These are phyloP conservation scores for Umbelopsis vinacea DNA, from an alignment of 192 early-diverging fungal genomes.

Conservation along the genomic window DNA sequence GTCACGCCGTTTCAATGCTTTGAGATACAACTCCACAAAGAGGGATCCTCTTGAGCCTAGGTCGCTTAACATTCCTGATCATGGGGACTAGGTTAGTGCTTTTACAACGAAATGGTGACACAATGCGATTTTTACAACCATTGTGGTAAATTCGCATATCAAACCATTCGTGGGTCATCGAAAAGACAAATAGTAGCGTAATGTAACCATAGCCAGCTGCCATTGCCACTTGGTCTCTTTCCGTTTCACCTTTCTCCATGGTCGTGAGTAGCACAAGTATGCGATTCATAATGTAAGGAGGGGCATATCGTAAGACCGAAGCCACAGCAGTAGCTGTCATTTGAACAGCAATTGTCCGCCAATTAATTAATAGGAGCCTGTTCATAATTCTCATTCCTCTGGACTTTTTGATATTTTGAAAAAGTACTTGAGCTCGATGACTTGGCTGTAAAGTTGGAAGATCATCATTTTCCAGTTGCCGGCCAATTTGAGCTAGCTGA, in stretches of 20 bases:
- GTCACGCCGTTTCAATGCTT: slow-evolving; percentile 59
- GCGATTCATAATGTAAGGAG: slow-evolving; percentile 41
- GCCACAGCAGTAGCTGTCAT: slow-evolving; percentile 1
- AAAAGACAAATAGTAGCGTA: neutral
- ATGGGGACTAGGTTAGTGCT: neutral
- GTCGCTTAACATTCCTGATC: neutral
- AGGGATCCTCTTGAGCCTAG: neutral
- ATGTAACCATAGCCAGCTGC: neutral
- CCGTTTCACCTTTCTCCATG: neutral
- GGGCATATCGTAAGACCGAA: slow-evolving; percentile 15
- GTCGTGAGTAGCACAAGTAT: slow-evolving; percentile 46
- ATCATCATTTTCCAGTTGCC: slow-evolving; percentile 41
- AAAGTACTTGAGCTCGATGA: slow-evolving; percentile 39
- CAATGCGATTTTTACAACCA: neutral
- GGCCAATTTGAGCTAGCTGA: slow-evolving; percentile 38
- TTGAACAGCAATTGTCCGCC: neutral
- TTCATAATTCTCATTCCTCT: slow-evolving; percentile 18
- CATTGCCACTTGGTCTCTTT: neutral
- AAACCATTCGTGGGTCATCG: neutral
- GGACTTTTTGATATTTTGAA: slow-evolving; percentile 38
- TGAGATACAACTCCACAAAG: slow-evolving; percentile 64
- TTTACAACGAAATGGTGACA: neutral
- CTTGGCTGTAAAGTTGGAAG: slow-evolving; percentile 40
- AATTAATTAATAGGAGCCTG: slow-evolving; percentile 16
- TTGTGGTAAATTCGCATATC: neutral